A percentile compares a stretch with the other conserved stretches of the same genome.
Evolutionary conservation across 345 rosid genomes (phyloP).

Genomic region (Tarenaya hassleriana): DNA sequence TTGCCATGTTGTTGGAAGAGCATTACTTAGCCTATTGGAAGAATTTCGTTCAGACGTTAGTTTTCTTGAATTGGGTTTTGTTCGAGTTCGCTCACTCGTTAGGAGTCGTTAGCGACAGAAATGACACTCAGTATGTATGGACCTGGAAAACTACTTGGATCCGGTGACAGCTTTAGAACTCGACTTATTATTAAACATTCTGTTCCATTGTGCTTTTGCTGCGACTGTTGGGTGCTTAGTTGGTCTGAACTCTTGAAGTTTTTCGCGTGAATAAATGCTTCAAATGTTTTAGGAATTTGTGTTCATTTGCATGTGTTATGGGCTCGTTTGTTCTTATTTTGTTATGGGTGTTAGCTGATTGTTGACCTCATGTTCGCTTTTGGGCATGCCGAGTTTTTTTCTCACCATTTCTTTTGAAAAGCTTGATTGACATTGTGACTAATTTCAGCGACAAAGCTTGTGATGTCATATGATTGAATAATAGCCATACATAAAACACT

Average conservation of each 20-base stretch:
- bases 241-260: not conserved
- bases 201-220: not conserved
- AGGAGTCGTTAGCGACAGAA: not conserved
- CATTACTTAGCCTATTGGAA: conserved; percentile 6
- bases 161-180: no score
- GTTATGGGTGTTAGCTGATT: conserved; percentile 4
- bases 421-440: conserved; percentile 4
- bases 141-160: no score
- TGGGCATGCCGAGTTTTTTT: not conserved
- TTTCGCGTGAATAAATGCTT: not conserved
- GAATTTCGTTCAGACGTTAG: conserved; percentile 3
- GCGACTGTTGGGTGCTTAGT: conserved; percentile 8
- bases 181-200: no score
- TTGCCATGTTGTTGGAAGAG: not conserved
- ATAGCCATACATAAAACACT: not conserved
- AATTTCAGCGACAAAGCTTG: not conserved
- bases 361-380: conserved; percentile 2
- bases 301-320: conserved; percentile 3
- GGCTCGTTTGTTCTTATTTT: conserved; percentile 13
- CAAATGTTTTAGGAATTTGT: not conserved
- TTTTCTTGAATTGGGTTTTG: conserved; percentile 5
- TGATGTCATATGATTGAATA: not conserved
- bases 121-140: not conserved
- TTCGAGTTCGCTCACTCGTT: not conserved
- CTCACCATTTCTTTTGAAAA: conserved; percentile 5